phyloP scores from a whole-genome alignment of 371 early-diverging fungal species.

The Coemansia sp. region DNA sequence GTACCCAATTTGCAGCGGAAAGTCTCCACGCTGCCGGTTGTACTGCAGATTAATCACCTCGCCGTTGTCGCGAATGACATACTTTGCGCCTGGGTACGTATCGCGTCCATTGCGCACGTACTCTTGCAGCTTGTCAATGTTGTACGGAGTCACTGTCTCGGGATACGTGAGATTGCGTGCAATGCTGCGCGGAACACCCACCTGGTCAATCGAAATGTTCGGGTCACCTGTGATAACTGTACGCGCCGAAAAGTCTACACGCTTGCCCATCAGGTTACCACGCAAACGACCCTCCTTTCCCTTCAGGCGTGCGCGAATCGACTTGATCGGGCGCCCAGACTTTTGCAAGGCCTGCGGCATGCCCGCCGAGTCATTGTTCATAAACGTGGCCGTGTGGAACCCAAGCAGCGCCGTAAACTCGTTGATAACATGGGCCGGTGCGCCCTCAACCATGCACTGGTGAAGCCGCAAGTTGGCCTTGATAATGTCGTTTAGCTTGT shows the following conservation, averaged over 20 bases:
- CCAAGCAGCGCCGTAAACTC: constrained; percentile 96
- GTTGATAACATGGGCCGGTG: constrained; percentile 91
- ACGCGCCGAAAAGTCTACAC: constrained; percentile 99
- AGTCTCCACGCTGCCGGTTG: constrained; percentile 84
- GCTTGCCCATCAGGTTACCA: constrained; percentile 99
- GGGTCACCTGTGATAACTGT: constrained; percentile 99
- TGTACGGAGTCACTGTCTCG: constrained; percentile 98
- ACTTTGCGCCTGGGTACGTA: constrained; percentile 99
- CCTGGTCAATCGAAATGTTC: constrained; percentile 96
- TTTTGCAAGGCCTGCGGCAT: constrained; percentile 96
- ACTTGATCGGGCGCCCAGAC: constrained; percentile 97
- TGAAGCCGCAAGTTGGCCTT: constrained; percentile 94
- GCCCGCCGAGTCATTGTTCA: constrained; percentile 99
- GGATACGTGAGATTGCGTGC: constrained; percentile 98
- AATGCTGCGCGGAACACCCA: constrained; percentile 98
- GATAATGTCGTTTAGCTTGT: constrained; percentile 94
- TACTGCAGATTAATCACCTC: constrained; percentile 96
- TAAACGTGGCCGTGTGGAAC: constrained; percentile 98
- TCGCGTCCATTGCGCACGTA: constrained; percentile 96
- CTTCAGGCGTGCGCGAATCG: constrained; percentile 97
- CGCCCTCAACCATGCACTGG: constrained; percentile 93
- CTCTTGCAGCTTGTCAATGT: constrained; percentile 87
- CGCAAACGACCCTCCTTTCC: constrained; percentile 99
- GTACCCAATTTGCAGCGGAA: constrained; percentile 91
- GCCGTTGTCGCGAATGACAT: constrained; percentile 96